Percentiles rank a stretch among this genome's conserved stretches.
These are phyloP conservation scores for Paspalum notatum DNA, from an alignment of 176 grass and related monocot genomes.

Conservation along the genomic window DNA sequence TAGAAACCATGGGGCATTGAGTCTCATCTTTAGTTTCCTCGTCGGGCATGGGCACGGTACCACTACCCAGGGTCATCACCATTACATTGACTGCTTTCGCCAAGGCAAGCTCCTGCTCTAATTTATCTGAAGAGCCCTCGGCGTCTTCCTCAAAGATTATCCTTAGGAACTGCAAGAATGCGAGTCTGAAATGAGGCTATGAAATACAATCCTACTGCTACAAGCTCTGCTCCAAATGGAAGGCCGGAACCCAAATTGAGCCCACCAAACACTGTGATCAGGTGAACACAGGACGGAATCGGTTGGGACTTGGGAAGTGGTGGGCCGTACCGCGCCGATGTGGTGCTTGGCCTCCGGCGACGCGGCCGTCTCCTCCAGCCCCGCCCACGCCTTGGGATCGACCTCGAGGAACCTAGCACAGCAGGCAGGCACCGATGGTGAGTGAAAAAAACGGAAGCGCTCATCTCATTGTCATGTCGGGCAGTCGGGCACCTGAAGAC, in stretches of 20 bases:
- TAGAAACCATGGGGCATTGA: not conserved
- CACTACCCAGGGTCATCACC: slow-evolving; percentile 67
- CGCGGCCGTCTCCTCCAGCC: slow-evolving; percentile 91
- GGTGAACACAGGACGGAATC: not conserved
- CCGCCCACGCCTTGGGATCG: slow-evolving; percentile 73
- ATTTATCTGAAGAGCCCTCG: slow-evolving; percentile 57
- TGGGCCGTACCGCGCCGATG: slow-evolving; percentile 73
- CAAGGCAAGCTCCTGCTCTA: slow-evolving; percentile 70
- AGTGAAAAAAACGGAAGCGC: not conserved
- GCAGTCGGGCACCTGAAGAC: slow-evolving; percentile 70
- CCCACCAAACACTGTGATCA: not conserved
- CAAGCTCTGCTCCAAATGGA: not conserved
- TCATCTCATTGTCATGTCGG: not conserved
- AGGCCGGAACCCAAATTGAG: not conserved
- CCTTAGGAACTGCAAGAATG: slow-evolving; percentile 65
- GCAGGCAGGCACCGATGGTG: not conserved
- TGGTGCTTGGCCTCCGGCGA: slow-evolving; percentile 83
- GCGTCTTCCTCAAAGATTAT: slow-evolving; percentile 71
- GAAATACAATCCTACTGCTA: no score
- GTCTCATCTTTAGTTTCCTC: slow-evolving; percentile 12
- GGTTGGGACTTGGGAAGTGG: not conserved
- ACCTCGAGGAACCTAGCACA: slow-evolving; percentile 86
- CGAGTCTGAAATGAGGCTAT: not conserved
- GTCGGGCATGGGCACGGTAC: not conserved
- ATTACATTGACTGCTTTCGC: slow-evolving; percentile 74